phyloP scores from a whole-genome alignment of 352 stramenopile genomes.

The Phytophthora foliorum region DNA sequence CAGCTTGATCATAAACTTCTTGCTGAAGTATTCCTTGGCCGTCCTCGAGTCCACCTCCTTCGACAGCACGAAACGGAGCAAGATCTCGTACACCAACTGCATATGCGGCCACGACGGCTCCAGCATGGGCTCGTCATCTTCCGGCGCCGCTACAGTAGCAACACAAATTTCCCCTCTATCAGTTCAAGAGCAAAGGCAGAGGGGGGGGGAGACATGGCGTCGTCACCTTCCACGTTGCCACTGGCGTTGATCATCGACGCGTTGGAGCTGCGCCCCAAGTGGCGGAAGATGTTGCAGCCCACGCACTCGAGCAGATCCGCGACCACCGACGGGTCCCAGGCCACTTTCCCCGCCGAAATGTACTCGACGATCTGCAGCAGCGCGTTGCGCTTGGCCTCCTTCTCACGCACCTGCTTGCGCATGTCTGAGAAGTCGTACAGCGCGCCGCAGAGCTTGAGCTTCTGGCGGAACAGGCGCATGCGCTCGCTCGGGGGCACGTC shows the following conservation, averaged over 20 bases:
- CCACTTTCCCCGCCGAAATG: conserved; percentile 89
- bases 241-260: conserved; percentile 74
- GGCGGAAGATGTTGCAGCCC: conserved; percentile 91
- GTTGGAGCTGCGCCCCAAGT: conserved; percentile 76
- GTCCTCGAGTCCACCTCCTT: conserved; percentile 97
- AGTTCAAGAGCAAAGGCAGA: conserved; percentile 5
- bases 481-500: conserved; percentile 62
- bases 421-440: conserved; percentile 72
- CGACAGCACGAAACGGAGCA: conserved; percentile 97
- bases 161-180: conserved; percentile 3
- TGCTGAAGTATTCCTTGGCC: conserved; percentile 97
- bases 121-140: conserved; percentile 98
- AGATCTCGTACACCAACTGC: conserved; percentile 99
- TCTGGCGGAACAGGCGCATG: conserved; percentile 75
- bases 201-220: conserved; percentile 2
- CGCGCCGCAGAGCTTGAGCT: conserved; percentile 68
- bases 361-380: conserved; percentile 98
- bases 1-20: conserved; percentile 97
- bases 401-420: conserved; percentile 71
- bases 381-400: conserved; percentile 95
- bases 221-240: conserved; percentile 58
- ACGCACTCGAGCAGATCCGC: conserved; percentile 79
- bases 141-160: conserved; percentile 69
- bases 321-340: conserved; percentile 59
- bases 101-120: conserved; percentile 98